These are phyloP conservation scores for Fagus sylvatica DNA, from an alignment of 306 rosid species.

Conservation along the genomic window DNA sequence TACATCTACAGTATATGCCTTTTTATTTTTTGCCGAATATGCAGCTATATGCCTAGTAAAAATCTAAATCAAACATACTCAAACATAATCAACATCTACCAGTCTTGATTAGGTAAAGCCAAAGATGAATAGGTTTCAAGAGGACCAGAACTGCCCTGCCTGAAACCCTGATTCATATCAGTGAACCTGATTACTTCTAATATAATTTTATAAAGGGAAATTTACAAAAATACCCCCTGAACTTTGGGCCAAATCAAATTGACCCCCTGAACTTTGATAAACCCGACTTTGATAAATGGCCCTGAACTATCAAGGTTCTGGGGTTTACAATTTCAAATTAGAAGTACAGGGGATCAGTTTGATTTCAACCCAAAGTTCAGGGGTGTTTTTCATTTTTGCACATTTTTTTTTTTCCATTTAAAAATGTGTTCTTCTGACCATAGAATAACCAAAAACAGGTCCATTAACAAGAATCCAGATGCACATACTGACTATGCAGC, in stretches of 20 bases:
- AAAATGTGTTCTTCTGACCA: background rate
- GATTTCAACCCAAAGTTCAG: too few relatives aligned
- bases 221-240: too few relatives aligned
- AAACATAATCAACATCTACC: background rate
- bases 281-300: too few relatives aligned
- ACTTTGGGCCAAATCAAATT: too few relatives aligned
- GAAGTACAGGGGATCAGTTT: too few relatives aligned
- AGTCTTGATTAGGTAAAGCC: background rate
- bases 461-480: conserved; percentile 1
- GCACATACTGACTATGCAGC: background rate
- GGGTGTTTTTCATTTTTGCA: too few relatives aligned
- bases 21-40: too few relatives aligned
- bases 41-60: background rate
- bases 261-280: too few relatives aligned
- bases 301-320: too few relatives aligned
- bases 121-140: background rate
- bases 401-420: too few relatives aligned
- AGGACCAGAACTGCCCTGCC: background rate
- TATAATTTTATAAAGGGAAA: background rate
- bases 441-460: background rate
- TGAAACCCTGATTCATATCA: background rate
- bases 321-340: too few relatives aligned
- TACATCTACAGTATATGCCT: background rate
- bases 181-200: background rate
- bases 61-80: background rate